phyloP scores from a whole-genome alignment of 2,329 filamentous ascomycete genomes.

The Ophiosphaerella narmari region DNA sequence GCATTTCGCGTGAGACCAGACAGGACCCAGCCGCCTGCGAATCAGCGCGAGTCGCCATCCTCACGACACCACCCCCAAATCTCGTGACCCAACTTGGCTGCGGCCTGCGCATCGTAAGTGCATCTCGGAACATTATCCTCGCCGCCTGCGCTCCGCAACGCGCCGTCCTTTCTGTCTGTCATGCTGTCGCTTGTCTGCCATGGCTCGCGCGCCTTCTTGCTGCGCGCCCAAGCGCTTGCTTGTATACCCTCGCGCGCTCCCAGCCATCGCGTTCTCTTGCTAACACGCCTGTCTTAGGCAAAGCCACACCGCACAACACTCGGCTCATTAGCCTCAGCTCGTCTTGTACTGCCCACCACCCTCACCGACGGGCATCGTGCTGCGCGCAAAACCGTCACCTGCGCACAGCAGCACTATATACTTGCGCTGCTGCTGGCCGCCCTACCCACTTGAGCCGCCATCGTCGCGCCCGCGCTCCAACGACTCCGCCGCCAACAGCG shows the following conservation, averaged over 20 bases:
- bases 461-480: slow-evolving; percentile 15
- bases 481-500: slow-evolving; percentile 18
- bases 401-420: slow-evolving; percentile 34
- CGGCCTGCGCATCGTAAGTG: slow-evolving; percentile 43
- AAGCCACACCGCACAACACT: slow-evolving; percentile 32
- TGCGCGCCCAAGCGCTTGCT: slow-evolving; percentile 6
- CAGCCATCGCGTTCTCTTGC: slow-evolving; percentile 23
- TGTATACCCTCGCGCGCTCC: slow-evolving; percentile 12
- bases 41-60: slow-evolving; percentile 30
- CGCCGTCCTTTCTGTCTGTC: neutral
- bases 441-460: slow-evolving; percentile 28
- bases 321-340: slow-evolving; percentile 20
- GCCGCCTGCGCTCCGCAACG: slow-evolving; percentile 11
- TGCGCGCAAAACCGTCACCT: slow-evolving; percentile 31
- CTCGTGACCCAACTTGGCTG: slow-evolving; percentile 42
- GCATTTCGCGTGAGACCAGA: slow-evolving; percentile 19
- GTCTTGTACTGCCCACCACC: slow-evolving; percentile 28
- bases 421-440: slow-evolving; percentile 20
- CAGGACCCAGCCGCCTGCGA: slow-evolving; percentile 24
- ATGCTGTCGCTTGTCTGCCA: neutral
- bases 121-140: slow-evolving; percentile 16
- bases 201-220: neutral
- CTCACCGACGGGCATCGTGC: slow-evolving; percentile 21
- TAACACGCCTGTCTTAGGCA: slow-evolving; percentile 27
- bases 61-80: slow-evolving; percentile 31